A percentile compares a stretch with the other conserved stretches of the same genome.
phyloP scores from a whole-genome alignment of 2,329 filamentous ascomycete species.

The Nothopassalora personata region DNA sequence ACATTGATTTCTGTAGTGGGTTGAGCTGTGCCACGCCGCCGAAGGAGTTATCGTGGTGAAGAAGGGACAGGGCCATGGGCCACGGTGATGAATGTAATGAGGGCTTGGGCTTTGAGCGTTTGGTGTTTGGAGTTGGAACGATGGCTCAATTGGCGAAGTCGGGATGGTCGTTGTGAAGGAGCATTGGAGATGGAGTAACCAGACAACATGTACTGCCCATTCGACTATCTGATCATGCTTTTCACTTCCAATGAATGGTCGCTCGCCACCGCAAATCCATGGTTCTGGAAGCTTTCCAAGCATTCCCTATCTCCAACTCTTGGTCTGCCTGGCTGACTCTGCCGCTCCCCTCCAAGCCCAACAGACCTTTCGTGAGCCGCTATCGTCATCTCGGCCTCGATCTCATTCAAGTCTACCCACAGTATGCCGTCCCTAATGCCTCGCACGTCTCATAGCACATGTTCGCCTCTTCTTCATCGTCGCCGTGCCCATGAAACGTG shows the following conservation, averaged over 20 bases:
- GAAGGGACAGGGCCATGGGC: not conserved
- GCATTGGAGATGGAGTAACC: not conserved
- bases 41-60: slow-evolving; percentile 28
- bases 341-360: too few relatives aligned
- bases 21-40: slow-evolving; percentile 22
- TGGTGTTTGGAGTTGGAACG: not conserved
- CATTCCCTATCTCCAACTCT: too few relatives aligned
- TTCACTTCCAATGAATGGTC: not conserved
- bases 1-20: slow-evolving; percentile 29
- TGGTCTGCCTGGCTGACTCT: too few relatives aligned
- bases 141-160: not conserved
- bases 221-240: not conserved
- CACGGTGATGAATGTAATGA: not conserved
- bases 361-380: too few relatives aligned
- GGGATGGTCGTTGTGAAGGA: not conserved
- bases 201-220: not conserved
- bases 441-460: too few relatives aligned
- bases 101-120: not conserved
- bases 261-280: too few relatives aligned
- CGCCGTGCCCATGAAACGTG: too few relatives aligned
- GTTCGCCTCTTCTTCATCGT: too few relatives aligned
- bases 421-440: too few relatives aligned
- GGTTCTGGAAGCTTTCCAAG: too few relatives aligned
- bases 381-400: too few relatives aligned
- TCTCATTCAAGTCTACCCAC: too few relatives aligned